These are phyloP conservation scores for Pythium aquatile DNA, from an alignment of 352 stramenopile species.

Conservation along the genomic window DNA sequence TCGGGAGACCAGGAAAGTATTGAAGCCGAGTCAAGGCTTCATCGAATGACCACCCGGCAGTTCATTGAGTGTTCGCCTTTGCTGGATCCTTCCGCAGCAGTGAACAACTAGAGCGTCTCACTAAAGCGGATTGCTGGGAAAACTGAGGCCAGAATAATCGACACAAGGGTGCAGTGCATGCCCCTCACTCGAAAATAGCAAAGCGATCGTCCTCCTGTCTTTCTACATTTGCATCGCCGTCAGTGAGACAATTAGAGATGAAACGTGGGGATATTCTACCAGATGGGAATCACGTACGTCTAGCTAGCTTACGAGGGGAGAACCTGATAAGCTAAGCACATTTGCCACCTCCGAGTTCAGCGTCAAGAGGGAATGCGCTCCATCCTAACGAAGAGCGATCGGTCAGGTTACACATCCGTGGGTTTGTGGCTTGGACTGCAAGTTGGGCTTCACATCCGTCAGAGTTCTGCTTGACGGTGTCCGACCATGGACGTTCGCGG, in stretches of 20 bases:
- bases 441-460: background rate
- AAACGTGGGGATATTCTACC: conserved; percentile 7
- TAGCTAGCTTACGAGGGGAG: conserved; percentile 7
- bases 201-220: background rate
- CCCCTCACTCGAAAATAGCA: background rate
- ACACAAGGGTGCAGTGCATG: too few relatives aligned
- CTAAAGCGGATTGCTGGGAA: too few relatives aligned
- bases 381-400: background rate
- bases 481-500: conserved; percentile 5
- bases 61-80: conserved; percentile 12
- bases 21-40: conserved; percentile 25
- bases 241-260: conserved; percentile 15
- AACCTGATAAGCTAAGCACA: conserved; percentile 13
- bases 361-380: background rate
- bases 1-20: conserved; percentile 16
- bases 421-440: background rate
- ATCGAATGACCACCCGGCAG: conserved; percentile 10
- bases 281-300: conserved; percentile 10
- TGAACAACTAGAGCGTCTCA: too few relatives aligned
- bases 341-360: background rate
- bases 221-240: background rate
- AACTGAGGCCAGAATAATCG: too few relatives aligned
- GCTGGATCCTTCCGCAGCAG: background rate
- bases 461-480: background rate
- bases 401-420: conserved; percentile 4